A percentile compares a stretch with the other conserved stretches of the same genome.
Conservation (phyloP, 148 eudicot species). For the Silene uniflora region DNA sequence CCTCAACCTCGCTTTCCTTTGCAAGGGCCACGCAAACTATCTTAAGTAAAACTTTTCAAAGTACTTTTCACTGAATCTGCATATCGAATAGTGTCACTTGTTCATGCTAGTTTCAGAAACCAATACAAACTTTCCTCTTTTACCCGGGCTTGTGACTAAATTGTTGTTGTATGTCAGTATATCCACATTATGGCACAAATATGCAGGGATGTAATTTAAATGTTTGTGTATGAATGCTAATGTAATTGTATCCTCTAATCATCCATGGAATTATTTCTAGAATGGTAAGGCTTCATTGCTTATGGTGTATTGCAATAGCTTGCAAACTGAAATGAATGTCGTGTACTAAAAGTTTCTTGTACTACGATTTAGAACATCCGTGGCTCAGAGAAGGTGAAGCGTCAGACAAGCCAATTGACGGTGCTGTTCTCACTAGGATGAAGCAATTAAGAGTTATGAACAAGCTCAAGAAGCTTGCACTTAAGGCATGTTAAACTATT, state of each 20-base stretch:
- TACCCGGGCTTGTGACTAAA: neutral
- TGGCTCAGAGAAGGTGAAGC: slow-evolving; percentile 95
- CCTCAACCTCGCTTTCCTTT: no score
- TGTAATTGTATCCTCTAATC: no score
- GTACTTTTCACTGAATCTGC: no score
- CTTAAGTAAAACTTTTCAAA: no score
- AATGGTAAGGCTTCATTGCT: no score
- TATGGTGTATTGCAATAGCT: no score
- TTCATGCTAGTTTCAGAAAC: no score
- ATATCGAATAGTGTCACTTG: no score
- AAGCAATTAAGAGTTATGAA: slow-evolving; percentile 96
- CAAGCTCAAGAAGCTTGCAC: slow-evolving; percentile 89
- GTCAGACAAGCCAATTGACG: slow-evolving; percentile 88
- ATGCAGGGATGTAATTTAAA: neutral
- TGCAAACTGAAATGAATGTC: neutral
- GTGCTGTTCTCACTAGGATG: slow-evolving; percentile 93
- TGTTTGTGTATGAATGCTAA: neutral
- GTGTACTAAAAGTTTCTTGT: slow-evolving; percentile 10
- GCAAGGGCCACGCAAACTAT: no score
- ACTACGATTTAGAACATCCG: slow-evolving; percentile 56
- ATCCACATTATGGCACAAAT: neutral
- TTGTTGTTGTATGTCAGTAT: neutral
- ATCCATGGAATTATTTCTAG: no score
- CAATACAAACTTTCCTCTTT: no score
- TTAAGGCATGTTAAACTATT: slow-evolving; percentile 47